These are phyloP conservation scores for Trichoderma pleuroti DNA, from an alignment of 2,329 filamentous ascomycete genomes.

Conservation along the genomic window DNA sequence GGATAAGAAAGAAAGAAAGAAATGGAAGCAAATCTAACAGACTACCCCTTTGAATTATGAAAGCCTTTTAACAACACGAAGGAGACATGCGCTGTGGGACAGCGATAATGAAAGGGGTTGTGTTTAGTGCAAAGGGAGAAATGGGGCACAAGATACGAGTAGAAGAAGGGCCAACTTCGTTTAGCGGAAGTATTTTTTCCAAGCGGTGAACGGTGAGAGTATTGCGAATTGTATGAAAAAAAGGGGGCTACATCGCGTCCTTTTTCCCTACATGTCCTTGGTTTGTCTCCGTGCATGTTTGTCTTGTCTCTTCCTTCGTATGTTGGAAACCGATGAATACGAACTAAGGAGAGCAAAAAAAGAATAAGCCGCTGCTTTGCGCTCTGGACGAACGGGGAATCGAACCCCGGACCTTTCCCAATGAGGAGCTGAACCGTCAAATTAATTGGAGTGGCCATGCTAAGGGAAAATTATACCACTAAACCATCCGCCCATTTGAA, in stretches of 20 bases:
- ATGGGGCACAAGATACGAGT: no score
- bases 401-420: constrained; percentile 22
- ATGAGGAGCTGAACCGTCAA: not conserved
- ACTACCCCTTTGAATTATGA: not conserved
- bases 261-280: not conserved
- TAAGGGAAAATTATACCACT: constrained; percentile 21
- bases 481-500: constrained; percentile 19
- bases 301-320: not conserved
- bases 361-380: not conserved
- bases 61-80: not conserved
- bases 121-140: not conserved
- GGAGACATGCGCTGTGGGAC: not conserved
- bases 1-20: not conserved
- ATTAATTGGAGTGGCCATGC: not conserved
- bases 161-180: not conserved
- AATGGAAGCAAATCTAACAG: not conserved
- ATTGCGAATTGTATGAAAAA: not conserved
- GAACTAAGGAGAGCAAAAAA: not conserved
- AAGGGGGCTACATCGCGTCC: not conserved
- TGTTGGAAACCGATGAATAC: not conserved
- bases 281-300: not conserved
- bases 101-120: not conserved
- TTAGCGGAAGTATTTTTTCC: not conserved
- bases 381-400: constrained; percentile 22
- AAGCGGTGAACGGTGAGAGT: not conserved